Evolutionary conservation across 768 basidiomycete genomes (phyloP).

Genomic region (Hirschioporus abietinus): DNA sequence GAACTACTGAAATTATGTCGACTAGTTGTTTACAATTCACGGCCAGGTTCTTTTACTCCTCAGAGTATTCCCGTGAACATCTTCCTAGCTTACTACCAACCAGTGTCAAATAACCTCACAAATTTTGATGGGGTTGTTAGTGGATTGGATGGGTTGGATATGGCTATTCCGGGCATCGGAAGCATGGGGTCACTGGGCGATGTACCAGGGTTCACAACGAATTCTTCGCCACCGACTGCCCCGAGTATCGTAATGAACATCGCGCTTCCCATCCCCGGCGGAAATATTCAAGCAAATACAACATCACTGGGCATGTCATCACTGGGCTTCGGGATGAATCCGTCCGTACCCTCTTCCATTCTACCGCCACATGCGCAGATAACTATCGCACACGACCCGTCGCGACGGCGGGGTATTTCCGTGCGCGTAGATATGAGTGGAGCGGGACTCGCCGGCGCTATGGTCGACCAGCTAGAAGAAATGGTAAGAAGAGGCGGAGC

Average conservation of each 20-base stretch:
- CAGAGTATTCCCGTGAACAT: slow-evolving; percentile 71
- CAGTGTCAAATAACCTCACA: slow-evolving; percentile 18
- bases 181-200: slow-evolving; percentile 18
- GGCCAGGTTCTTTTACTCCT: slow-evolving; percentile 47
- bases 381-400: slow-evolving; percentile 55
- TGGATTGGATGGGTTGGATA: slow-evolving; percentile 23
- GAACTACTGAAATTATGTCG: slow-evolving; percentile 8
- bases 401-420: slow-evolving; percentile 38
- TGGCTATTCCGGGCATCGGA: slow-evolving; percentile 29
- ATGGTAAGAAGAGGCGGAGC: slow-evolving; percentile 66
- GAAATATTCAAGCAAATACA: slow-evolving; percentile 20
- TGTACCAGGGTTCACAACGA: slow-evolving; percentile 22
- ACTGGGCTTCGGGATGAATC: slow-evolving; percentile 53
- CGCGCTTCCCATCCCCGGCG: slow-evolving; percentile 11
- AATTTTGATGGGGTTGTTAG: slow-evolving; percentile 27
- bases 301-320: slow-evolving; percentile 33
- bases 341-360: slow-evolving; percentile 50
- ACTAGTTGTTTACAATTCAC: neutral
- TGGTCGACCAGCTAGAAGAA: slow-evolving; percentile 57
- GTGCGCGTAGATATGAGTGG: slow-evolving; percentile 53
- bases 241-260: slow-evolving; percentile 22
- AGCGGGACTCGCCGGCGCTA: slow-evolving; percentile 30
- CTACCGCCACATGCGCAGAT: slow-evolving; percentile 64
- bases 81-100: slow-evolving; percentile 43
- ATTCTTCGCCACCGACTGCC: slow-evolving; percentile 38